Evolutionary conservation across 495 filamentous ascomycete species (phyloP), one percentile per base, ranked within the genome.

Genomic region (Trichoderma virens): DNA sequence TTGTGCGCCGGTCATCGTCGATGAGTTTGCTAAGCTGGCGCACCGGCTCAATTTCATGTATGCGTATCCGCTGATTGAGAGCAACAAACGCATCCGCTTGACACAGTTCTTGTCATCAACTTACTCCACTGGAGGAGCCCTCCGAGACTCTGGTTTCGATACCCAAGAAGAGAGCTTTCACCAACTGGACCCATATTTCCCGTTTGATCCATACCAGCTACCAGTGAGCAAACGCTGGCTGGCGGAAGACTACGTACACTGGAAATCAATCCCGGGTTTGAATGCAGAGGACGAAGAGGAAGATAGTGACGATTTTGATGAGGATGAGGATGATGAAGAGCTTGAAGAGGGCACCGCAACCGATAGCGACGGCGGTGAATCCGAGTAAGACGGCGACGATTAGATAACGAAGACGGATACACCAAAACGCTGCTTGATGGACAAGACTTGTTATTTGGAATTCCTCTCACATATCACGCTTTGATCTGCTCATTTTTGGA

Each of bases 201-300:
- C 95, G 1, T 99, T 99, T 70, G 94, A 99, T 71, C 94, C 94
- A 2, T 98, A 96, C 75, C 86, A 90, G 66, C 80, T 98, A 14
- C 93, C 91, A 0, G 79, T 84, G 60, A 96, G 92, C 68, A 89
- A 88, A 72, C 80, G 85, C 41, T 98, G 95, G 94, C 67, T 99
- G 60, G 84, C 90, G 60, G 81, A 82, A 4, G 92, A 93, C 67
- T 99, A 97, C 69, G 80, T 92, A 25, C 79, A 88, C 64, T 99
- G 93, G 93, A 84, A 83, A 54, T 82, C 84, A 9, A 85, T 96
- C 20, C 86, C 89, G 1, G 89, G 92, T 2, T 73, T 96, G 6
- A 80, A 81, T 39, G 75, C 70, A 60, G 72, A 74, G 1, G 80
- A 78, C 16, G 70, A 75, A 4, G 81, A 74, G n/a, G 80, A 82